A percentile compares a stretch with the other conserved stretches of the same genome.
These are phyloP conservation scores for Nitzschia inconspicua DNA, from an alignment of 108 stramenopile species.

Conservation along the genomic window DNA sequence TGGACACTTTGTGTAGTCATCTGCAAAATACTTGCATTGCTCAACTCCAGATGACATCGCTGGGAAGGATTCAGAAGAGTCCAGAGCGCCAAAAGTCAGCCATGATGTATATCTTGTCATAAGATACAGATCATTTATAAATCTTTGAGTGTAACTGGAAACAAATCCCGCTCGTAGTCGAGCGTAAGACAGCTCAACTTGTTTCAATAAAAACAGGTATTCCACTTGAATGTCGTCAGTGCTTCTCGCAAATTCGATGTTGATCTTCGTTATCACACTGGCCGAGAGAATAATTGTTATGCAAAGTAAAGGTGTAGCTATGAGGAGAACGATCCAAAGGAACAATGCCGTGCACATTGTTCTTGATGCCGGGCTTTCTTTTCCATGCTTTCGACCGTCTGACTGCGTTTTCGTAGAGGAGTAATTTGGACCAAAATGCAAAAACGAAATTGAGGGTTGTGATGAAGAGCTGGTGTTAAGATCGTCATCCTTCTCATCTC, in stretches of 20 bases:
- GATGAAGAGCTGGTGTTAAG: neutral
- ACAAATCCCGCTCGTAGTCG: slow-evolving; percentile 26
- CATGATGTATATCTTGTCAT: slow-evolving; percentile 35
- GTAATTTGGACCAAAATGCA: neutral
- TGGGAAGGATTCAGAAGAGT: slow-evolving; percentile 7
- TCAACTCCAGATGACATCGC: slow-evolving; percentile 21
- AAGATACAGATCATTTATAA: slow-evolving; percentile 28
- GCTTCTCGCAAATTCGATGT: slow-evolving; percentile 2
- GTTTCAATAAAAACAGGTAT: slow-evolving; percentile 4
- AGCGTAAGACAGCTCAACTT: slow-evolving; percentile 1
- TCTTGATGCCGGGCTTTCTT: neutral
- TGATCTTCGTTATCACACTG: slow-evolving; percentile 13
- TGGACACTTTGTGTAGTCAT: neutral
- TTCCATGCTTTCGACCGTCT: neutral
- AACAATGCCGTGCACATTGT: slow-evolving; percentile 36
- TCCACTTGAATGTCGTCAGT: neutral
- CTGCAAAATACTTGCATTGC: slow-evolving; percentile 26
- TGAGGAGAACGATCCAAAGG: slow-evolving; percentile 36
- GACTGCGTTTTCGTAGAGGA: neutral
- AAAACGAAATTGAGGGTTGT: neutral
- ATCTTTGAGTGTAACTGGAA: slow-evolving; percentile 9
- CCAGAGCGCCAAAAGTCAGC: slow-evolving; percentile 40
- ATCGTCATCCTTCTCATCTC: no score
- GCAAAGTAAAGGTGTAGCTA: slow-evolving; percentile 34
- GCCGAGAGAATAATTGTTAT: slow-evolving; percentile 24